Evolutionary conservation across 345 rosid genomes (phyloP), one percentile per base, ranked within the genome.

Genomic region (Theobroma cacao): DNA sequence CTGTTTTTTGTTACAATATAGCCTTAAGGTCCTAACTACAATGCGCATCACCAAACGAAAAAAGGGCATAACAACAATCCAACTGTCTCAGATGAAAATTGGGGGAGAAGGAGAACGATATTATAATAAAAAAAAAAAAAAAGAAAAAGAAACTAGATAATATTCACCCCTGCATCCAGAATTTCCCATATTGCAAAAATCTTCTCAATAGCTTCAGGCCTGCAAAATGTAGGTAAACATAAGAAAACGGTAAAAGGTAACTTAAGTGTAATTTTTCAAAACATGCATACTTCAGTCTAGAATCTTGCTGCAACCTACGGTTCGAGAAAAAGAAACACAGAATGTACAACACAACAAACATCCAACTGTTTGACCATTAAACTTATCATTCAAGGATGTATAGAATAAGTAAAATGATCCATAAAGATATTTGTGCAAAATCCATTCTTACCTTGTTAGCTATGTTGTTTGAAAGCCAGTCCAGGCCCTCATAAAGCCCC

Each of bases 381-480:
- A 47, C 8, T 47, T 31, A 26, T 33, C 48, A 56, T 14, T 33
- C 17, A 74, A 26, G 14, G 40, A 40, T 40, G 33, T 24, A 72
- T 14, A 33, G 75, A 41, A 40, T 26, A 41, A 5, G 20, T 40
- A 58, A 14, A 24, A 41, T 28, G 18, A 60, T 61, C 41, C 36
- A 18, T 61, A 15, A 76, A 30, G 68, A 60, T 43, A 9, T 14
- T 26, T 22, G 11, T 26, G 48, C 18, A 26, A 59, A 18, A 22
- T 36, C 52, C 17, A 66, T 33, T 48, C 77, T 77, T 82, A 89
- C 98, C 90, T 90, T 93, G 93, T 74, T 90, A 52, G 97, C 94
- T 47, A 93, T 91, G 83, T 93, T 93, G 88, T 87, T 91, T 78
- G 96, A 91, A 77, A 93, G 96, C 98, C 98, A 93, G 64, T 93